Percentiles rank a stretch among this genome's conserved stretches.
These are phyloP conservation scores for Conoideocrella luteorostrata DNA, from an alignment of 2,329 filamentous ascomycete genomes.

Conservation along the genomic window DNA sequence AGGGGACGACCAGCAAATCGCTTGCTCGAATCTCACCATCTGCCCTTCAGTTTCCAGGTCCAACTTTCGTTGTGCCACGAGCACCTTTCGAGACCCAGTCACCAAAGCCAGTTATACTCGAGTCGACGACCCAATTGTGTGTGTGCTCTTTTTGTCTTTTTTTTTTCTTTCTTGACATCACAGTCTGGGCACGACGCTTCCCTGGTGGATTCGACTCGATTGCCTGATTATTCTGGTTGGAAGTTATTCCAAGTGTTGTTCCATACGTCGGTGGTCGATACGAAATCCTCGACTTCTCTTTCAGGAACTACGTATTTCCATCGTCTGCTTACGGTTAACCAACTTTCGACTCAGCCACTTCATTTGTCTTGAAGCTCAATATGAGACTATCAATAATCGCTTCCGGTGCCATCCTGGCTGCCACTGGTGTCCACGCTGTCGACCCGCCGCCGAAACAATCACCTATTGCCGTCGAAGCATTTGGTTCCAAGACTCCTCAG, in stretches of 20 bases:
- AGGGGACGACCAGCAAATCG: no score
- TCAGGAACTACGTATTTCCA: no score
- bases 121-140: no score
- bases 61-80: constrained; percentile 1
- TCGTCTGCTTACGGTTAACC: no score
- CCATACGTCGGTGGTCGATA: not conserved
- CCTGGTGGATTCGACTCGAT: constrained; percentile 20
- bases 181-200: constrained; percentile 7
- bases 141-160: not conserved
- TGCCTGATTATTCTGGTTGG: constrained; percentile 2
- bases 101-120: no score
- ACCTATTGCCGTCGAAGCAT: constrained; percentile 27
- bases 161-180: not conserved
- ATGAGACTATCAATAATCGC: constrained; percentile 27
- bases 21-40: no score
- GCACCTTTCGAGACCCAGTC: not conserved
- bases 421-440: constrained; percentile 18
- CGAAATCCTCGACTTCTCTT: not conserved
- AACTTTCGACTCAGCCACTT: no score
- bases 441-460: constrained; percentile 22
- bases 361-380: constrained; percentile 6
- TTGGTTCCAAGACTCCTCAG: constrained; percentile 35
- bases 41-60: not conserved
- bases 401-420: constrained; percentile 22
- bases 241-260: not conserved